phyloP scores from a whole-genome alignment of 2,329 filamentous ascomycete genomes.

The Rhinocladiella similis region DNA sequence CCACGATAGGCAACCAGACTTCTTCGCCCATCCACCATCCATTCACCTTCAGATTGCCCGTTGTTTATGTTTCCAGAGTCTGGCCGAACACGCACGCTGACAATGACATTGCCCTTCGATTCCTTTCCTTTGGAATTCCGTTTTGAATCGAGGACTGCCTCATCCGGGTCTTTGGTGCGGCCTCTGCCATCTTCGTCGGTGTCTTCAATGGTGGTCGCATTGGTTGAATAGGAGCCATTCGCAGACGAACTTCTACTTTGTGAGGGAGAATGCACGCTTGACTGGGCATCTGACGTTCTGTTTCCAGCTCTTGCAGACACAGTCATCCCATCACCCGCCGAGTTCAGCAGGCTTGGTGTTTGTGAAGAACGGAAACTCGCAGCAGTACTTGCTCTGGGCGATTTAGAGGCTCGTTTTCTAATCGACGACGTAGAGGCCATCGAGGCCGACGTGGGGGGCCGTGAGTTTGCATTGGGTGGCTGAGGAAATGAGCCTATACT shows the following conservation, averaged over 20 bases:
- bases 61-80: conserved; percentile 68
- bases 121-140: conserved; percentile 56
- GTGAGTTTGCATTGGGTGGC: conserved; percentile 67
- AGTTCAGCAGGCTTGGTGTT: conserved; percentile 76
- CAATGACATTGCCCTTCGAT: conserved; percentile 89
- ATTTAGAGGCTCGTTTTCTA: conserved; percentile 45
- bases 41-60: conserved; percentile 72
- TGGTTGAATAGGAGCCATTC: conserved; percentile 89
- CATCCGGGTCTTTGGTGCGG: conserved; percentile 34
- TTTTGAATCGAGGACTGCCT: conserved; percentile 32
- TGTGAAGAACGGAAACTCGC: conserved; percentile 50
- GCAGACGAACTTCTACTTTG: conserved; percentile 91
- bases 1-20: conserved; percentile 81
- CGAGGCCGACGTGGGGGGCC: conserved; percentile 62
- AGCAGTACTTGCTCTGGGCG: conserved; percentile 57
- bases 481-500: conserved; percentile 95
- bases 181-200: conserved; percentile 55
- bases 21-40: conserved; percentile 84
- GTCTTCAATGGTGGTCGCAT: conserved; percentile 85
- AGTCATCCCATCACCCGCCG: conserved; percentile 73
- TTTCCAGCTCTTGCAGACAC: conserved; percentile 62
- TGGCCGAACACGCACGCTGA: conserved; percentile 90
- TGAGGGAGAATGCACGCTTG: conserved; percentile 77
- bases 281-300: conserved; percentile 71
- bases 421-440: conserved; percentile 38